Conservation (phyloP, 352 stramenopile genomes). For the Globisporangium ultimum region DNA sequence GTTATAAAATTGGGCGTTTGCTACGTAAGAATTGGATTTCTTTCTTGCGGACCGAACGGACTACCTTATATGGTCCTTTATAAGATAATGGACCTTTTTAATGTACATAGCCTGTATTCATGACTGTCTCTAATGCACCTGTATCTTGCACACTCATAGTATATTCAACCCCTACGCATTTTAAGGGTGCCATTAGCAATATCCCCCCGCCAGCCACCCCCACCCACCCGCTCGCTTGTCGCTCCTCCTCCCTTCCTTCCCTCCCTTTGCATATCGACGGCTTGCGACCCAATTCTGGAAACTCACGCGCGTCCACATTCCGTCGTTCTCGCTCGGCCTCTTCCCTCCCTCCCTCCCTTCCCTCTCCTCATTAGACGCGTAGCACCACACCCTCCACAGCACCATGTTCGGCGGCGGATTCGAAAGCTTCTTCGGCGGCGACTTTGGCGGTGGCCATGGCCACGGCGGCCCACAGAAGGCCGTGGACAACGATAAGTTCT, state of each 20-base stretch:
- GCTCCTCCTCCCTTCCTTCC: constrained; percentile 5
- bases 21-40: background rate
- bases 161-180: too few relatives aligned
- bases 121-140: too few relatives aligned
- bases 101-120: too few relatives aligned
- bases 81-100: background rate
- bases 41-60: background rate
- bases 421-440: constrained; percentile 84
- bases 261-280: constrained; percentile 2
- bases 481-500: constrained; percentile 88
- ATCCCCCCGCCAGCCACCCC: constrained; percentile 11
- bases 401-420: constrained; percentile 84
- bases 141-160: too few relatives aligned
- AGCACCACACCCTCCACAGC: constrained; percentile 3
- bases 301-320: constrained; percentile 1
- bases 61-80: background rate
- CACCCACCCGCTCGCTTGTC: constrained; percentile 3
- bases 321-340: background rate
- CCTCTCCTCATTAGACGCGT: background rate
- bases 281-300: constrained; percentile 7
- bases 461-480: constrained; percentile 45
- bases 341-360: background rate
- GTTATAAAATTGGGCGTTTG: too few relatives aligned
- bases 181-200: background rate
- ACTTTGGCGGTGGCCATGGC: constrained; percentile 54